These are phyloP conservation scores for Gillenia trifoliata DNA, from an alignment of 306 rosid genomes.

Conservation along the genomic window DNA sequence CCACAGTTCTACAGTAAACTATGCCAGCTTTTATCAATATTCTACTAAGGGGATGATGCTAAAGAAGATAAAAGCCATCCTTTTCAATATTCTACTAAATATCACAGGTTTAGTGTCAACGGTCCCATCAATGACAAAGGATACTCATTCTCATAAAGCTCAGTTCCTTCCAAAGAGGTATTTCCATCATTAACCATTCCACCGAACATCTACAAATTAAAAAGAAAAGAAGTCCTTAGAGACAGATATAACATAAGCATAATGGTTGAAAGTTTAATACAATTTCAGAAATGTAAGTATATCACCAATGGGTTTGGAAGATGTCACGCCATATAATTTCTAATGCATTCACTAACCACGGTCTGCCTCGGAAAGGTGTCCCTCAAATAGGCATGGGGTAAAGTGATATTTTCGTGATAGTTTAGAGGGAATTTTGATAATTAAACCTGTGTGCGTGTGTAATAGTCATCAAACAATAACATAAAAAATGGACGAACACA, in stretches of 20 bases:
- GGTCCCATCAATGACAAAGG: slow-evolving; percentile 37
- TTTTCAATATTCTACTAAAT: neutral
- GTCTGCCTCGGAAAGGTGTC: neutral
- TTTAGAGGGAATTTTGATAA: too few relatives aligned
- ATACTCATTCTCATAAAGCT: slow-evolving; percentile 76
- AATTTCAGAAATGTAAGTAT: neutral
- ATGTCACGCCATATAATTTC: neutral
- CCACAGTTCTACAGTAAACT: neutral
- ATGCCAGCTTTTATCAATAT: neutral
- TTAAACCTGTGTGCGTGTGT: too few relatives aligned
- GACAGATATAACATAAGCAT: slow-evolving; percentile 3
- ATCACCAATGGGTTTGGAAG: neutral
- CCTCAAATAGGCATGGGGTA: too few relatives aligned
- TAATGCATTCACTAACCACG: neutral
- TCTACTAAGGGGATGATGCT: neutral
- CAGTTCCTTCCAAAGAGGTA: slow-evolving; percentile 60
- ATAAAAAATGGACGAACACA: too few relatives aligned
- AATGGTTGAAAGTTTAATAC: slow-evolving; percentile 2
- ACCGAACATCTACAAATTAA: slow-evolving; percentile 61
- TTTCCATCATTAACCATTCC: slow-evolving; percentile 88
- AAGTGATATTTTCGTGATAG: too few relatives aligned
- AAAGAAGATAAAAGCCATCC: neutral
- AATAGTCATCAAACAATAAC: too few relatives aligned
- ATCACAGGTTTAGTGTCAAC: neutral
- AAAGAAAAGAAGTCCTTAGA: slow-evolving; percentile 12